Base-by-base conservation (phyloP, 345 rosid genomes). In the Murraya koenigii region DNA sequence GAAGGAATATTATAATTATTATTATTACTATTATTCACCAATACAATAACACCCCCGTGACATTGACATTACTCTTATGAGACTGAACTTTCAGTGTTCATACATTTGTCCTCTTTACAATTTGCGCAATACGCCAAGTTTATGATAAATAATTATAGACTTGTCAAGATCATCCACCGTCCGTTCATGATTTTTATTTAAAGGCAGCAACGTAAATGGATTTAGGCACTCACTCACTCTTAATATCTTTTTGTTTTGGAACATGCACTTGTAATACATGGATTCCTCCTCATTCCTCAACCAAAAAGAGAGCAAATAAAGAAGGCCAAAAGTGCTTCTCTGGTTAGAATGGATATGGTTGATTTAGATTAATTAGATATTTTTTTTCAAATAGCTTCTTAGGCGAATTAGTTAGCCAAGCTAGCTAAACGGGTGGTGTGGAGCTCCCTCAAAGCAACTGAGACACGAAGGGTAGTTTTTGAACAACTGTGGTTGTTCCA, bases 221-320 rank as follows among this genome's bases (percentile, higher is more conserved):
- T 28, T 28, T 49, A 28, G 26, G 60, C 60, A 69, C 73, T 69
- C 59, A 69, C 73, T 69, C 59, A 15, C 20, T 14, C 20, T 33
- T 33, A 30, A 44, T 26, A 7, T 28, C 15, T 28, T 49, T 28
- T 47, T 28, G 59, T 3, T 69, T 49, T 49, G 60, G 60, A 13
- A 3, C 3, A 28, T 49, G 73, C 73, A 28, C 26, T 58, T 47
- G 60, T 23, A 30, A 8, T 28, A 26, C 56, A 54, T 69, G 56
- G 73, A 49, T 30, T 49, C 39, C 73, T 69, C 60, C 30, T 32
- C 41, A 49, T 49, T 69, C 60, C 60, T 69, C 73, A 49, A 64
- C 41, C 44, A 64, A 33, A 25, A 33, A 33, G n/a, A 33, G n/a
- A 30, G 35, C 4, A 17, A 20, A 15, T 14, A 28, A 49, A 49